A percentile compares a stretch with the other conserved stretches of the same genome.
phyloP scores from a whole-genome alignment of 2,329 filamentous ascomycete species.

The Cladosporium sp. region DNA sequence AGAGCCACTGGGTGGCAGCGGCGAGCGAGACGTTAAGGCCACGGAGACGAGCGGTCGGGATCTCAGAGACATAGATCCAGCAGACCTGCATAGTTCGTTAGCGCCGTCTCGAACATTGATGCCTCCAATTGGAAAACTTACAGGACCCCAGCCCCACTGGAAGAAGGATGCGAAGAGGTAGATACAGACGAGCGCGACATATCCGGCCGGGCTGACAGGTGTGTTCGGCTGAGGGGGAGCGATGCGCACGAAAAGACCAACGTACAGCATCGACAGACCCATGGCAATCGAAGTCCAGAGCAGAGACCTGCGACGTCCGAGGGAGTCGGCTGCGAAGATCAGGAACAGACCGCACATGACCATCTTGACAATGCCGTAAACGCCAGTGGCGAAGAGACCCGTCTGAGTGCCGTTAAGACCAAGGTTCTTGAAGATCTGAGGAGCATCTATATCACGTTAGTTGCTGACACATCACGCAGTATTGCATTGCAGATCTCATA shows the following conservation, averaged over 20 bases:
- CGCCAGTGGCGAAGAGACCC: conserved; percentile 69
- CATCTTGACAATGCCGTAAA: conserved; percentile 73
- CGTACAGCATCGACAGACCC: conserved; percentile 65
- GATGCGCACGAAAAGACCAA: conserved; percentile 69
- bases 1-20: conserved; percentile 65
- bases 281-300: conserved; percentile 48
- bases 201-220: conserved; percentile 64
- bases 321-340: conserved; percentile 71
- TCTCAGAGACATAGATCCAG: conserved; percentile 73
- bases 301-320: conserved; percentile 63
- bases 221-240: conserved; percentile 56
- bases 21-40: conserved; percentile 68
- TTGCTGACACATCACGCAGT: not conserved
- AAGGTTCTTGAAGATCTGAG: conserved; percentile 66
- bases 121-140: not conserved
- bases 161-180: conserved; percentile 72
- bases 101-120: not conserved
- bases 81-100: conserved; percentile 47
- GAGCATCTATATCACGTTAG: conserved; percentile 36
- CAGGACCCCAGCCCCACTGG: conserved; percentile 64
- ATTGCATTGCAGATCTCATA: not conserved
- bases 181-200: conserved; percentile 69
- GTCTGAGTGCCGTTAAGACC: conserved; percentile 59
- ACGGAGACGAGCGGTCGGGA: conserved; percentile 65
- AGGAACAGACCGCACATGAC: conserved; percentile 64